Evolutionary conservation across 345 rosid species (phyloP), one percentile per base, ranked within the genome.

Genomic region (Citrus cavaleriei): DNA sequence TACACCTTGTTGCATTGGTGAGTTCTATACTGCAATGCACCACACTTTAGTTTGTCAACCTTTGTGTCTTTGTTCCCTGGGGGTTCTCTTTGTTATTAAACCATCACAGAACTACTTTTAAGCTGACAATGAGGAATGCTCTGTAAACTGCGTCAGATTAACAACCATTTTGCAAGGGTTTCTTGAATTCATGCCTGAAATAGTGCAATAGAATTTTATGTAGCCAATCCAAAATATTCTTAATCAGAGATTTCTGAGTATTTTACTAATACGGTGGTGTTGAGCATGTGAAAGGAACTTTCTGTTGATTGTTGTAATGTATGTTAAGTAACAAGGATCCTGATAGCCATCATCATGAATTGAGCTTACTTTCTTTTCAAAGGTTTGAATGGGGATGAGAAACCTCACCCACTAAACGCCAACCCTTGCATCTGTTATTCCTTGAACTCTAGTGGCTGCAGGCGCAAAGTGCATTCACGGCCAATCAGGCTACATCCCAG

Each of bases 1-100:
- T 84, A 82, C 94, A 88, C 85, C 98, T 96, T 86, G 88, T 94
- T 80, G 83, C 86, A 65, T 81, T 96, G 98, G 99, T 96, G 80
- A 88, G 98, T 88, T 55, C 38, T 58, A 51, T 77, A 40, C 70
- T 66, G 35, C 68, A 73, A 3, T 65, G 68, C 38, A 21, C 19
- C 32, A 73, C 18, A 30, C 35, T 54, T 24, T 51, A 13, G 1
- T 49, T 65, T 64, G 63, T 34, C 30, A 55, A 24, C 55, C 35
- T 37, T 24, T 25, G 19, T 14, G 18, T 38, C 67, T 10, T 59
- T 16, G 24, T 13, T 60, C 35, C 54, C 24, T 24, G 4, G 3
- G 12, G 37, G 10, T 60, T 22, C 18, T 42, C 35, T 60, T 61
- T 40, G 25, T 42, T 62, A 13, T 22, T 35, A 38, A 60, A 24